Evolutionary conservation across 2,329 filamentous ascomycete species (phyloP).

Genomic region (Phaeophleospora eucalypticola): DNA sequence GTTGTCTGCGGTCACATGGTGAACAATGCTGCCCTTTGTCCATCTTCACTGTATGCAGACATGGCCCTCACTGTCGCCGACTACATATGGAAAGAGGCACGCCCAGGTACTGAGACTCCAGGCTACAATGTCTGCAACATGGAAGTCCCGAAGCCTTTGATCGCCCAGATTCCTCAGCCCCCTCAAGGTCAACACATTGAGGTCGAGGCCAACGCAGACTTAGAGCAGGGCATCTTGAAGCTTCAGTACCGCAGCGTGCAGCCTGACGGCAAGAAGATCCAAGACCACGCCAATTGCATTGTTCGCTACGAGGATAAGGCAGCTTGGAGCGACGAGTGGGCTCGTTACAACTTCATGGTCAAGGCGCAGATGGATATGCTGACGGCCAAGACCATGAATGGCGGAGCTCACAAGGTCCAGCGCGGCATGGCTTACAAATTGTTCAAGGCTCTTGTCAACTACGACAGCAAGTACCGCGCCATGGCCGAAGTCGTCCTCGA

Average conservation of each 20-base stretch:
- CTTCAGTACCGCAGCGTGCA: constrained; percentile 56
- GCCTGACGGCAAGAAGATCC: constrained; percentile 55
- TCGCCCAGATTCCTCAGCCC: constrained; percentile 50
- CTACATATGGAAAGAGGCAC: constrained; percentile 63
- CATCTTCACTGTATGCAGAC: constrained; percentile 61
- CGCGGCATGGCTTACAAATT: constrained; percentile 76
- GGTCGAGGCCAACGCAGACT: constrained; percentile 57
- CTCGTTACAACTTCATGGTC: constrained; percentile 59
- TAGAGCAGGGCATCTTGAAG: constrained; percentile 52
- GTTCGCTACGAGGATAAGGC: constrained; percentile 59
- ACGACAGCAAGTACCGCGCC: constrained; percentile 54
- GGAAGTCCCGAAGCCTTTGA: constrained; percentile 67
- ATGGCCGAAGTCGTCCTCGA: constrained; percentile 58
- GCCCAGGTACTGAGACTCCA: constrained; percentile 53
- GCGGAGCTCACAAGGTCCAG: constrained; percentile 67
- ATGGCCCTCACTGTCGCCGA: constrained; percentile 63
- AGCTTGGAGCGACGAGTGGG: constrained; percentile 62
- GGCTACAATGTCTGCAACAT: constrained; percentile 63
- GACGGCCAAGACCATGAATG: constrained; percentile 60
- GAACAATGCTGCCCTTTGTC: constrained; percentile 63
- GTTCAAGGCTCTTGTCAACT: constrained; percentile 56
- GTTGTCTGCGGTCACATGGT: constrained; percentile 63
- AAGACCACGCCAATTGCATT: constrained; percentile 59
- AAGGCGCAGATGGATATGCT: constrained; percentile 60
- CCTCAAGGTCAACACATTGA: constrained; percentile 56